Evolutionary conservation across 2,329 filamentous ascomycete species (phyloP).

Genomic region (Arthrocladium fulminans): DNA sequence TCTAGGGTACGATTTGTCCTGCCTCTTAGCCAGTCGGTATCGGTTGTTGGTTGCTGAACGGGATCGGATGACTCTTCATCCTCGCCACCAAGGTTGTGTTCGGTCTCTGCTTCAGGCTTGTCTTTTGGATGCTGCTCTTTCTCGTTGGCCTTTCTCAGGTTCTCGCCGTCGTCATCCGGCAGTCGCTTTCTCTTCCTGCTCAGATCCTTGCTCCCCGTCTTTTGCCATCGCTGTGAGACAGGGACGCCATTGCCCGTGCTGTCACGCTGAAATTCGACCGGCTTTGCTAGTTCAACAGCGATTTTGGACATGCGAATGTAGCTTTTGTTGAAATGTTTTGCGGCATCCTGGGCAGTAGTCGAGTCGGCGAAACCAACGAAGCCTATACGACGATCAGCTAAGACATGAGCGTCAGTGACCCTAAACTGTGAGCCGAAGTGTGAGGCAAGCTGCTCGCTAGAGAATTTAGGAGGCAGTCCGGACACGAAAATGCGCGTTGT

Average conservation of each 20-base stretch:
- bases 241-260: conserved; percentile 14
- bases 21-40: conserved; percentile 86
- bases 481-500: conserved; percentile 61
- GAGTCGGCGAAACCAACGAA: conserved; percentile 88
- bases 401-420: conserved; percentile 86
- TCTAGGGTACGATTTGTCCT: conserved; percentile 80
- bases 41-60: conserved; percentile 47
- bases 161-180: conserved; percentile 13
- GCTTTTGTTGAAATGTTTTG: conserved; percentile 90
- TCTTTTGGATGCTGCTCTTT: neutral
- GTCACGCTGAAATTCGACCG: conserved; percentile 47
- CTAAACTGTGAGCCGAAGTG: conserved; percentile 64
- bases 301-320: conserved; percentile 96
- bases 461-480: conserved; percentile 74
- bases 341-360: conserved; percentile 69
- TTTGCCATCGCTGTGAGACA: conserved; percentile 14
- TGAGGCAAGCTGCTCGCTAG: conserved; percentile 74
- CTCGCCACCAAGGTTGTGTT: neutral
- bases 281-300: conserved; percentile 74
- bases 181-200: conserved; percentile 17
- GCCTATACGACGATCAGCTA: conserved; percentile 81
- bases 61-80: neutral
- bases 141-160: neutral
- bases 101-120: neutral
- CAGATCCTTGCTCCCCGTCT: neutral